Conservation (phyloP, 345 rosid genomes). For the Melaleuca quinquenervia region DNA sequence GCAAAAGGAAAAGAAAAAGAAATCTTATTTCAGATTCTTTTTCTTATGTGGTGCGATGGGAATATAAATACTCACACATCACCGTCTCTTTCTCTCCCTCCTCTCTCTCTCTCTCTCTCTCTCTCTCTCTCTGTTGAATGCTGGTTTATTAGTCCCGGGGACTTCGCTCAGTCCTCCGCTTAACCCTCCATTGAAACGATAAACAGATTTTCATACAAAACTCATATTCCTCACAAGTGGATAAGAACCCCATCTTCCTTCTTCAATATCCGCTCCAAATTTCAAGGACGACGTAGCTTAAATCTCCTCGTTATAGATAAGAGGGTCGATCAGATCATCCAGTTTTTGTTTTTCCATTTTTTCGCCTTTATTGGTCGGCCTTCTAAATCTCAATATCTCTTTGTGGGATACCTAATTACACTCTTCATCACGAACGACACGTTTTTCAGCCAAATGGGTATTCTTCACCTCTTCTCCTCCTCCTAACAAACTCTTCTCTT, state of each 20-base stretch:
- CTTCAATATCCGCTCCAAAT: constrained; percentile 14
- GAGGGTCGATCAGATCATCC: neutral
- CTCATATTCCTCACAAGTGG: constrained; percentile 12
- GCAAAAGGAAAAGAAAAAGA: rapidly evolving
- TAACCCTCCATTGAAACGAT: constrained; percentile 24
- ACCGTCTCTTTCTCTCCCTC: neutral
- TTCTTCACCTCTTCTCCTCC: neutral
- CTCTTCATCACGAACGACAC: neutral
- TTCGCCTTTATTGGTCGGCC: neutral
- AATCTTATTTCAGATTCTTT: neutral
- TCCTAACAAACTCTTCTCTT: neutral
- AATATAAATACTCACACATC: constrained; percentile 31
- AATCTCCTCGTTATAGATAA: neutral
- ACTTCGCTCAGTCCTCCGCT: constrained; percentile 35
- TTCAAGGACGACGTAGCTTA: constrained; percentile 2
- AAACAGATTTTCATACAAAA: neutral
- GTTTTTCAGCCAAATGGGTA: neutral
- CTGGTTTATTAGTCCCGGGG: constrained; percentile 22
- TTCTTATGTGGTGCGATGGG: constrained; percentile 8
- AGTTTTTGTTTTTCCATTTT: neutral
- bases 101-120: neutral
- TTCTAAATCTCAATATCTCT: neutral
- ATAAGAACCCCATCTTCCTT: constrained; percentile 27
- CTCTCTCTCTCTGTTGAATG: constrained; percentile 25
- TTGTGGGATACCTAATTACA: neutral